A percentile compares a stretch with the other conserved stretches of the same genome.
Conservation (phyloP, 177 flowering plant genomes). For the Vitis hybrid region DNA sequence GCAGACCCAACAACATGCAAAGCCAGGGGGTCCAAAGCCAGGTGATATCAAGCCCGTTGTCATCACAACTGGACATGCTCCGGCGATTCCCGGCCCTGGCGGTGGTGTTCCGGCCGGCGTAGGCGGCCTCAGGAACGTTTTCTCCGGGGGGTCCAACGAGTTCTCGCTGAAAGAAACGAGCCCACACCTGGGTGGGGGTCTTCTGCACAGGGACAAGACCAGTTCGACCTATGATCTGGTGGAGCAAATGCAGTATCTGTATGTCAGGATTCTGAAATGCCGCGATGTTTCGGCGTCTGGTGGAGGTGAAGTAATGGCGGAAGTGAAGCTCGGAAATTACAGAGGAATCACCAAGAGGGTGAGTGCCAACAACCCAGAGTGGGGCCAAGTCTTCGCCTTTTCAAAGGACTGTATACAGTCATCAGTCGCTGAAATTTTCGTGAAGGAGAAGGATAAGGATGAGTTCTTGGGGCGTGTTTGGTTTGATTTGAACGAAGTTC, state of each 20-base stretch:
- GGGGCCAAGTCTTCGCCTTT: slow-evolving; percentile 73
- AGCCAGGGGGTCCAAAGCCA: slow-evolving; percentile 29
- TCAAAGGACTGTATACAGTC: slow-evolving; percentile 61
- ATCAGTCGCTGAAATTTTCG: slow-evolving; percentile 48
- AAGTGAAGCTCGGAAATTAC: slow-evolving; percentile 69
- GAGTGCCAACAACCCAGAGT: slow-evolving; percentile 29
- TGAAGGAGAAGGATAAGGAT: slow-evolving; percentile 47
- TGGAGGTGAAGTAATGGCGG: slow-evolving; percentile 40
- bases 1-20: slow-evolving; percentile 20
- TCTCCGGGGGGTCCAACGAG: slow-evolving; percentile 28
- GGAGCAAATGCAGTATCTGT: slow-evolving; percentile 75
- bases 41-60: slow-evolving; percentile 53
- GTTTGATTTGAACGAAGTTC: slow-evolving; percentile 65
- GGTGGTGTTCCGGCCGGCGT: slow-evolving; percentile 8
- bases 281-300: slow-evolving; percentile 32
- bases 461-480: slow-evolving; percentile 54
- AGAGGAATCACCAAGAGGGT: slow-evolving; percentile 54
- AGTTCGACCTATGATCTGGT: slow-evolving; percentile 66
- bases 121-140: slow-evolving; percentile 23
- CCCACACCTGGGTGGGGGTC: slow-evolving; percentile 58
- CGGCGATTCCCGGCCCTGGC: slow-evolving; percentile 9
- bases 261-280: slow-evolving; percentile 58
- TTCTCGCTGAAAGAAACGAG: slow-evolving; percentile 55
- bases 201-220: slow-evolving; percentile 40
- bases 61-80: slow-evolving; percentile 32